Percentiles rank a stretch among this genome's conserved stretches.
phyloP scores from a whole-genome alignment of 345 rosid genomes.

The Firmiana major region DNA sequence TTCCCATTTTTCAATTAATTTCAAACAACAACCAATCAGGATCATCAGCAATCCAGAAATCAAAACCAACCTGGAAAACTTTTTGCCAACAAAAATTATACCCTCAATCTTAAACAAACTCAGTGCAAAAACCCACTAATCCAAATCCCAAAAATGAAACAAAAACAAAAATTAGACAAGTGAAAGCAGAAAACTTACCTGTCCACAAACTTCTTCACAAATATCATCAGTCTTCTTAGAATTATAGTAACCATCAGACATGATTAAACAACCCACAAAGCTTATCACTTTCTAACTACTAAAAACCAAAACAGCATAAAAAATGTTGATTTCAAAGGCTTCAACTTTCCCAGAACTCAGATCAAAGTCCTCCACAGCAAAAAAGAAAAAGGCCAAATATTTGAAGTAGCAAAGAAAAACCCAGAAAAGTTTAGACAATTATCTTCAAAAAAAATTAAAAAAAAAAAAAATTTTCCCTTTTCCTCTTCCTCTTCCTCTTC shows the following conservation, averaged over 20 bases:
- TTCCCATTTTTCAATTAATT: neutral
- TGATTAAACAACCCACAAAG: conserved; percentile 1
- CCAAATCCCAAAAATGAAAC: neutral
- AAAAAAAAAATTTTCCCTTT: neutral
- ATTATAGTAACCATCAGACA: conserved; percentile 38
- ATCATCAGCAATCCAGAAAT: neutral
- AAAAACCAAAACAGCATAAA: neutral
- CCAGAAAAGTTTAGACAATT: conserved; percentile 7
- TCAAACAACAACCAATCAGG: neutral
- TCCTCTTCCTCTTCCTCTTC: neutral
- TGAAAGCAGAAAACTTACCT: conserved; percentile 37
- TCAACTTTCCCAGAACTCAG: conserved; percentile 26
- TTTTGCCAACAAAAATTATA: neutral
- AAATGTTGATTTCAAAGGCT: neutral
- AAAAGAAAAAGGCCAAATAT: conserved; percentile 7
- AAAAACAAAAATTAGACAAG: neutral
- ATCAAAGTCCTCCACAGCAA: conserved; percentile 15
- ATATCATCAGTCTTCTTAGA: conserved; percentile 91
- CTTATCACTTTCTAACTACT: neutral
- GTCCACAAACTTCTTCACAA: conserved; percentile 72
- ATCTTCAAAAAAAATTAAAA: neutral
- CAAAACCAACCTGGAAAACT: neutral
- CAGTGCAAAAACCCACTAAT: neutral
- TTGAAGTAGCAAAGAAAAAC: conserved; percentile 8
- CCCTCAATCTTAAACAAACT: neutral